These are phyloP conservation scores for Solanum clarkiae DNA, from an alignment of 257 asterid genomes.

Conservation along the genomic window DNA sequence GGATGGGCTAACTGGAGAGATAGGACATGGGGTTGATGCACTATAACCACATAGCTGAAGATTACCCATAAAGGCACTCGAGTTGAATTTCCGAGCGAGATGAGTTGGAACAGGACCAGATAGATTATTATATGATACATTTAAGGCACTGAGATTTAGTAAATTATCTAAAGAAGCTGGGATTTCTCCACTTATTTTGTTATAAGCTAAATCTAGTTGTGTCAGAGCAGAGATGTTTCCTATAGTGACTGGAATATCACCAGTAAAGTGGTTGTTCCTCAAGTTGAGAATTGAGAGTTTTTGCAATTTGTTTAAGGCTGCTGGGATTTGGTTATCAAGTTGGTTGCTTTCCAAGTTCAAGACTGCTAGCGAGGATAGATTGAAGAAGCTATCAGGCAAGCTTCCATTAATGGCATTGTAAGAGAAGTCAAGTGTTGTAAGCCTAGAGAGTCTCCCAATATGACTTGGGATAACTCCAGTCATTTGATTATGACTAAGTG, in stretches of 20 bases:
- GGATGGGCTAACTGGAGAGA: constrained; percentile 18
- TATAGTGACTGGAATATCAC: constrained; percentile 34
- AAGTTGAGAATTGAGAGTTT: constrained; percentile 48
- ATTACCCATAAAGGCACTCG: constrained; percentile 67
- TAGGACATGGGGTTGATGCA: constrained; percentile 40
- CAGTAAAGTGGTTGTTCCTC: constrained; percentile 35
- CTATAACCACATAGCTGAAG: constrained; percentile 66
- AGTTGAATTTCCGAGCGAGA: constrained; percentile 50
- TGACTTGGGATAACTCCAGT: constrained; percentile 33
- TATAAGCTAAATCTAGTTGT: constrained; percentile 53
- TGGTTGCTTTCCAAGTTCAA: constrained; percentile 26
- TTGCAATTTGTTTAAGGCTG: constrained; percentile 3
- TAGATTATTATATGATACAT: constrained; percentile 71
- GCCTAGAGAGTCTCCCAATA: constrained; percentile 30
- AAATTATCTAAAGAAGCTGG: constrained; percentile 51
- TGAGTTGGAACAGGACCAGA: constrained; percentile 59
- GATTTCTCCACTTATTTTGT: constrained; percentile 55
- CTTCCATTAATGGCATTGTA: constrained; percentile 48
- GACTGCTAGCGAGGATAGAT: constrained; percentile 17
- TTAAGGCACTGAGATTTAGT: constrained; percentile 47
- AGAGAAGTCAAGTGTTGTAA: constrained; percentile 40
- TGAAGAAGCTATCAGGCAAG: constrained; percentile 35
- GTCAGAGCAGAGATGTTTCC: constrained; percentile 43
- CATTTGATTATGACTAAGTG: constrained; percentile 31
- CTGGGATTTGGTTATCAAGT: constrained; percentile 9